Percentiles rank a stretch among this genome's conserved stretches.
Evolutionary conservation across 805 yeast species (phyloP).

Genomic region (Candida taoyuanica): DNA sequence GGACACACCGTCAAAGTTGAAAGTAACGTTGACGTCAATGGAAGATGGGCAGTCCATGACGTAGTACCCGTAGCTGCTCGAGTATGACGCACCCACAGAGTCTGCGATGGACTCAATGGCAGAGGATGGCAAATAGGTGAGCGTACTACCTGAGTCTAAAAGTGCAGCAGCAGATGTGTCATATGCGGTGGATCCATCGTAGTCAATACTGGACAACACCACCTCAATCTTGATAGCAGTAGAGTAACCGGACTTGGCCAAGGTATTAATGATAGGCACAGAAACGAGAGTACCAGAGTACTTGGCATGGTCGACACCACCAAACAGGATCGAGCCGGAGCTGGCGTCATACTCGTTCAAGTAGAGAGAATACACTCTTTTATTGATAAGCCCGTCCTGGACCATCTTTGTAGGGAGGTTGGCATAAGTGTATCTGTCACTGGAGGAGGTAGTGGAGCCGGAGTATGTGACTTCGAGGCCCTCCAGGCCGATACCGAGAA

Average conservation of each 20-base stretch:
- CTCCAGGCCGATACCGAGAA: constrained; percentile 66
- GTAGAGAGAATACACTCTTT: constrained; percentile 58
- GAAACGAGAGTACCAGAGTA: constrained; percentile 47
- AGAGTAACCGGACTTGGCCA: constrained; percentile 25
- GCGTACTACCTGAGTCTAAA: constrained; percentile 41
- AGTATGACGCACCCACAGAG: constrained; percentile 41
- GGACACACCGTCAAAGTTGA: constrained; percentile 51
- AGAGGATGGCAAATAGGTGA: constrained; percentile 39
- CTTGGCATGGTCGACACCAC: constrained; percentile 65
- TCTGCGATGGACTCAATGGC: constrained; percentile 34
- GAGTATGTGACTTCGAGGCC: constrained; percentile 63
- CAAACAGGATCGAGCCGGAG: constrained; percentile 60
- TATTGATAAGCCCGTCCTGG: constrained; percentile 49
- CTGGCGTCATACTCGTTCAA: constrained; percentile 40
- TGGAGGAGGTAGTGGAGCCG: constrained; percentile 20
- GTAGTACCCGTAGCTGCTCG: constrained; percentile 40
- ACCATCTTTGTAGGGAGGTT: constrained; percentile 65
- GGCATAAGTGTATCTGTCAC: constrained; percentile 40
- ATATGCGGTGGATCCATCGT: constrained; percentile 3
- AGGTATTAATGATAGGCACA: constrained; percentile 40
- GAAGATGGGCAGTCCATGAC: constrained; percentile 36
- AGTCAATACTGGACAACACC: constrained; percentile 30
- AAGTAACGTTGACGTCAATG: constrained; percentile 23
- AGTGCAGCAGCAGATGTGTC: constrained; percentile 29
- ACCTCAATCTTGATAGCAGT: constrained; percentile 45